These are phyloP conservation scores for Eutreptiella sp. DNA, from an alignment of 208 protist genomes.

Conservation along the genomic window DNA sequence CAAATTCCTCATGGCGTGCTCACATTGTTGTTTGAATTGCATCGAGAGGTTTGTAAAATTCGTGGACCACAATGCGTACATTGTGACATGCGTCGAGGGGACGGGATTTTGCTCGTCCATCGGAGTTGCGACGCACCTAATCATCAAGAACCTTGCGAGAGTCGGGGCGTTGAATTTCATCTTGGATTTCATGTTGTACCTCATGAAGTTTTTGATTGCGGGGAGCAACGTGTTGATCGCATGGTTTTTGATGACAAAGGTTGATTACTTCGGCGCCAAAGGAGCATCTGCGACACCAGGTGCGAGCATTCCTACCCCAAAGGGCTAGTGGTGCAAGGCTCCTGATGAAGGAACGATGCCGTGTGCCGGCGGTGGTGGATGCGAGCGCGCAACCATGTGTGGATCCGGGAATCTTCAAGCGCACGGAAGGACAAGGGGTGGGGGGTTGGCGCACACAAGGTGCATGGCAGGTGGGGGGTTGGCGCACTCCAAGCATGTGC, in stretches of 20 bases:
- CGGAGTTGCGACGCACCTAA: conserved; percentile 39
- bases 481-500: too few relatives aligned
- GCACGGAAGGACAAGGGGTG: too few relatives aligned
- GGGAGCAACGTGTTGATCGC: conserved; percentile 7
- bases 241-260: background rate
- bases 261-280: conserved; percentile 7
- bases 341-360: too few relatives aligned
- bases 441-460: too few relatives aligned
- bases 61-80: conserved; percentile 70
- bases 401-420: too few relatives aligned
- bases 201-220: conserved; percentile 37
- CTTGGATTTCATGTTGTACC: conserved; percentile 27
- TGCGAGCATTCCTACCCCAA: too few relatives aligned
- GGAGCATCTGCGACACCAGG: too few relatives aligned
- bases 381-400: too few relatives aligned
- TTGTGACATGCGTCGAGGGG: too few relatives aligned
- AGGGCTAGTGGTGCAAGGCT: too few relatives aligned
- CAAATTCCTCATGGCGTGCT: conserved; percentile 33
- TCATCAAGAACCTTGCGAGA: conserved; percentile 41
- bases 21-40: conserved; percentile 44
- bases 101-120: conserved; percentile 49
- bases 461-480: too few relatives aligned
- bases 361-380: too few relatives aligned
- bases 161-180: conserved; percentile 36
- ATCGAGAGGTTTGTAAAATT: conserved; percentile 61